phyloP scores from a whole-genome alignment of 2,329 filamentous ascomycete species.

The Fusarium coicis region DNA sequence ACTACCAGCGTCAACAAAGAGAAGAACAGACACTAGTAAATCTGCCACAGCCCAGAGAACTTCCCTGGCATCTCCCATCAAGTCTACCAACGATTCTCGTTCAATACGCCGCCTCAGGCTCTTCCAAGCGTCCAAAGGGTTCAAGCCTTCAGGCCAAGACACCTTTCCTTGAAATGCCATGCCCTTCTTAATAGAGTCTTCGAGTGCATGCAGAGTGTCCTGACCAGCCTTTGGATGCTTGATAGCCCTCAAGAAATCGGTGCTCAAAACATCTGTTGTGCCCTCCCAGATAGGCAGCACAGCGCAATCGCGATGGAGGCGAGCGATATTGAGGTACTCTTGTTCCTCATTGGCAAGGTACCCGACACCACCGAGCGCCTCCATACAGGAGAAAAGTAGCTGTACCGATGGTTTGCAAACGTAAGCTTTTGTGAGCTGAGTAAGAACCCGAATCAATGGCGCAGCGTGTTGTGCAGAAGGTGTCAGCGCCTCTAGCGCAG shows the following conservation, averaged over 20 bases:
- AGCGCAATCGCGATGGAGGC: constrained; percentile 71
- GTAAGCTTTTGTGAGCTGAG: constrained; percentile 69
- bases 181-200: constrained; percentile 50
- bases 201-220: constrained; percentile 55
- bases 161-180: constrained; percentile 40
- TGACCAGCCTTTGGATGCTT: constrained; percentile 56
- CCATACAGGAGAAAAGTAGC: constrained; percentile 68
- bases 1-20: constrained; percentile 53
- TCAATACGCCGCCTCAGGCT: constrained; percentile 52
- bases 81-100: constrained; percentile 47
- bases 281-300: constrained; percentile 78
- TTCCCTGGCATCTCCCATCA: constrained; percentile 59
- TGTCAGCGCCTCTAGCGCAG: constrained; percentile 46
- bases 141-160: constrained; percentile 42
- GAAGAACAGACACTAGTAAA: constrained; percentile 55
- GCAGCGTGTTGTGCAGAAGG: constrained; percentile 48
- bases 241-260: constrained; percentile 59
- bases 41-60: constrained; percentile 58
- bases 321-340: constrained; percentile 72
- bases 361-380: constrained; percentile 72
- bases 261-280: constrained; percentile 76
- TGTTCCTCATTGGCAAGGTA: constrained; percentile 73
- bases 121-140: constrained; percentile 53
- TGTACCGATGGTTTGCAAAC: constrained; percentile 62
- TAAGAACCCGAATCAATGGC: constrained; percentile 66